Evolutionary conservation across 2,329 filamentous ascomycete species (phyloP).

Genomic region (Sphaerulina populicola): DNA sequence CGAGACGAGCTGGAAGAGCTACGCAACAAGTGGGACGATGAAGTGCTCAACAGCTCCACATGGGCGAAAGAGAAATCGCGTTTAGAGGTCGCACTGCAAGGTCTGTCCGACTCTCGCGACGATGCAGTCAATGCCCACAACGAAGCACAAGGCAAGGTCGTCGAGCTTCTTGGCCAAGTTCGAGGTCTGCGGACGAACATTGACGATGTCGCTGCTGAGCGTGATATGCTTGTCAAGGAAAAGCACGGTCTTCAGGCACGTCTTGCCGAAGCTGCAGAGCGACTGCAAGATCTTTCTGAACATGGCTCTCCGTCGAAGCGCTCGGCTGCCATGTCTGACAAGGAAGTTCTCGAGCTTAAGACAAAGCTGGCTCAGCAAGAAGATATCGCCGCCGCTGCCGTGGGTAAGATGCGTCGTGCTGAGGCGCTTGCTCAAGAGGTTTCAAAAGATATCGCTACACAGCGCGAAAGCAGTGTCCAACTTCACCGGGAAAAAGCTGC

Average conservation of each 20-base stretch:
- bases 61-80: constrained; percentile 98
- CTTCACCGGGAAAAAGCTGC: constrained; percentile 83
- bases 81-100: constrained; percentile 78
- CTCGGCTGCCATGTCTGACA: constrained; percentile 80
- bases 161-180: constrained; percentile 82
- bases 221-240: constrained; percentile 75
- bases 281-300: constrained; percentile 71
- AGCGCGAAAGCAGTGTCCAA: constrained; percentile 71
- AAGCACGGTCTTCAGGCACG: constrained; percentile 82
- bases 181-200: constrained; percentile 72
- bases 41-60: constrained; percentile 92
- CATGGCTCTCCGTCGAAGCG: constrained; percentile 79
- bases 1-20: constrained; percentile 95
- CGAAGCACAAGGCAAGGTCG: constrained; percentile 87
- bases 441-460: constrained; percentile 81
- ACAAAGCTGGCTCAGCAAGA: constrained; percentile 83
- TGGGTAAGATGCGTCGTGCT: constrained; percentile 94
- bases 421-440: constrained; percentile 81
- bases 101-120: constrained; percentile 83
- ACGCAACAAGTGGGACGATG: constrained; percentile 94
- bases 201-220: constrained; percentile 77
- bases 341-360: constrained; percentile 82
- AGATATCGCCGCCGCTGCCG: constrained; percentile 80
- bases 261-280: constrained; percentile 76
- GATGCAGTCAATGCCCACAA: constrained; percentile 90